Percentiles rank a stretch among this genome's conserved stretches.
These are phyloP conservation scores for Pythium phragmitis DNA, from an alignment of 352 stramenopile species.

Conservation along the genomic window DNA sequence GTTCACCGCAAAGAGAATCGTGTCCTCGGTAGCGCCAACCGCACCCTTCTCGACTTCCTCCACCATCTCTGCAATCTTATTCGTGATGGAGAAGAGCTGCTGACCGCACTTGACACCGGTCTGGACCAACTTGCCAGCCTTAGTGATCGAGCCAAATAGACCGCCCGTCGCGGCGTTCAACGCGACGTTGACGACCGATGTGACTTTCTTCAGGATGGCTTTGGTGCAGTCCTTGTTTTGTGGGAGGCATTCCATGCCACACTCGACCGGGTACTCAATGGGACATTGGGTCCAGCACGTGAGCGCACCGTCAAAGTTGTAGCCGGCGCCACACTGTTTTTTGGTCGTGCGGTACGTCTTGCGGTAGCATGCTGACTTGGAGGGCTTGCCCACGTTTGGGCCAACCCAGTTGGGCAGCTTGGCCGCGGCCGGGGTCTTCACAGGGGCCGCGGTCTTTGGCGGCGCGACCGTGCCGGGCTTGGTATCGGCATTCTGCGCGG, in stretches of 20 bases:
- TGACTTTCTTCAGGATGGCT: slow-evolving; percentile 49
- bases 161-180: slow-evolving; percentile 51
- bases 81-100: slow-evolving; percentile 42
- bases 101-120: slow-evolving; percentile 42
- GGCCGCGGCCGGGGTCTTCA: too few species aligned
- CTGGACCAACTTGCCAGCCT: slow-evolving; percentile 41
- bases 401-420: slow-evolving; percentile 33
- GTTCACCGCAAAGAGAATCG: slow-evolving; percentile 39
- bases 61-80: slow-evolving; percentile 32
- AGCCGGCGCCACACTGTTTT: slow-evolving; percentile 40
- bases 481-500: too few species aligned
- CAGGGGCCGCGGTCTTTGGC: too few species aligned
- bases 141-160: slow-evolving; percentile 47
- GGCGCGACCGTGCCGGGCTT: too few species aligned
- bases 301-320: slow-evolving; percentile 44
- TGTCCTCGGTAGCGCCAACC: slow-evolving; percentile 23
- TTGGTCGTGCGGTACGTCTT: slow-evolving; percentile 33
- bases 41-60: slow-evolving; percentile 12
- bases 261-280: slow-evolving; percentile 70
- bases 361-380: slow-evolving; percentile 47
- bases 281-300: slow-evolving; percentile 72
- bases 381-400: slow-evolving; percentile 19
- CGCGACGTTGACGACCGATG: slow-evolving; percentile 41
- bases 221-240: slow-evolving; percentile 65
- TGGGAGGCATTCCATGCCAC: slow-evolving; percentile 62